phyloP scores from a whole-genome alignment of 1,139 yeast genomes.

The Yamadazyma dendronema region DNA sequence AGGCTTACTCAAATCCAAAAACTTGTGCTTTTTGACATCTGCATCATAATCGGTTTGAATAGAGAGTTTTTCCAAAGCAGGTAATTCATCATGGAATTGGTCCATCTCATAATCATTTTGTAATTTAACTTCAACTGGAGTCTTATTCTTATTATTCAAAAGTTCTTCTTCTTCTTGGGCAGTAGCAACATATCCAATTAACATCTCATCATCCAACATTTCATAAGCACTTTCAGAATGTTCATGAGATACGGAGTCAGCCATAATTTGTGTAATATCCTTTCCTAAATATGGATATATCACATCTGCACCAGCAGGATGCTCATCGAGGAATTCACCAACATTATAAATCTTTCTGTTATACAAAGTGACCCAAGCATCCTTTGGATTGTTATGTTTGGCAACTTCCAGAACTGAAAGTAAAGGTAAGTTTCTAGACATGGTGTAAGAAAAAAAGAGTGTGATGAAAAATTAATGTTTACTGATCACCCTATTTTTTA shows the following conservation, averaged over 20 bases:
- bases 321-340: conserved; percentile 73
- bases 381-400: conserved; percentile 48
- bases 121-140: conserved; percentile 44
- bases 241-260: conserved; percentile 65
- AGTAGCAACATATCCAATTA: conserved; percentile 48
- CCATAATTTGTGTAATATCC: conserved; percentile 77
- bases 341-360: conserved; percentile 79
- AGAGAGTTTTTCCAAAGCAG: conserved; percentile 67
- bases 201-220: conserved; percentile 73
- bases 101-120: conserved; percentile 23
- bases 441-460: conserved; percentile 1
- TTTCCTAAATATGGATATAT: conserved; percentile 77
- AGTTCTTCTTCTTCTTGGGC: conserved; percentile 43
- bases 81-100: conserved; percentile 61
- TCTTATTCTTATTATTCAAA: conserved; percentile 38
- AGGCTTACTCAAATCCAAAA: conserved; percentile 82
- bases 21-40: conserved; percentile 77
- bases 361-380: conserved; percentile 79
- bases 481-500: conserved; percentile 6
- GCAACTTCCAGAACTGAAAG: conserved; percentile 40
- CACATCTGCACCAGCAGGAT: conserved; percentile 84
- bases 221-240: conserved; percentile 90
- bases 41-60: conserved; percentile 73
- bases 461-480: conserved; percentile 5
- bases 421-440: conserved; percentile 31